Evolutionary conservation across 495 filamentous ascomycete species (phyloP).

Genomic region (Penicillium pancosmium): DNA sequence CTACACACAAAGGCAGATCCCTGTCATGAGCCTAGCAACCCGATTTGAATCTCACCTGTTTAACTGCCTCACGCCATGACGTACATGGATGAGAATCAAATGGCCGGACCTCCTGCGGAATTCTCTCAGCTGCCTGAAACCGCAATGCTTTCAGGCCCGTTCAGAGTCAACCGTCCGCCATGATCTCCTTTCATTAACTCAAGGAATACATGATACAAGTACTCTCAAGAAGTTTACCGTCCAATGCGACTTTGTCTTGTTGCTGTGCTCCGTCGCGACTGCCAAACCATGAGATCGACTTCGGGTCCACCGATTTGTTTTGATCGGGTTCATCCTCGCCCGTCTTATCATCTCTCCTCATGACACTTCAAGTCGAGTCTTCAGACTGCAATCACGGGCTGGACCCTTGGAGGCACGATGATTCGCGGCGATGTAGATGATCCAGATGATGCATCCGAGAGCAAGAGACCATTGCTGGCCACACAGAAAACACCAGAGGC

Average conservation of each 20-base stretch:
- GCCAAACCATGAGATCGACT: constrained; percentile 20
- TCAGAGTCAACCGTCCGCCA: too few species aligned
- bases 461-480: constrained; percentile 1
- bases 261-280: constrained; percentile 17
- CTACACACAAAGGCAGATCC: neutral
- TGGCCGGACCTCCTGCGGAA: constrained; percentile 18
- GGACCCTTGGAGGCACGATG: constrained; percentile 13
- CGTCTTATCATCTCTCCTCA: neutral
- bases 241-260: neutral
- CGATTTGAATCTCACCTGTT: constrained; percentile 26
- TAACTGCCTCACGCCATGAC: constrained; percentile 26
- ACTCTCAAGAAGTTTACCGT: neutral
- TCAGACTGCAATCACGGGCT: neutral
- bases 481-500: constrained; percentile 20
- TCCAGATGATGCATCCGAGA: constrained; percentile 6
- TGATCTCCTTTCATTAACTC: neutral
- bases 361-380: neutral
- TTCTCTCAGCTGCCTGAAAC: constrained; percentile 19
- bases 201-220: too few species aligned
- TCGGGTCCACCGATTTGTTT: neutral
- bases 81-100: constrained; percentile 36
- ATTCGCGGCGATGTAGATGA: constrained; percentile 7
- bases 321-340: neutral
- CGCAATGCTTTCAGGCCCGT: neutral
- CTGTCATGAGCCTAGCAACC: constrained; percentile 3